Conservation (phyloP, 345 rosid genomes). For the Eucalyptus polybractea region DNA sequence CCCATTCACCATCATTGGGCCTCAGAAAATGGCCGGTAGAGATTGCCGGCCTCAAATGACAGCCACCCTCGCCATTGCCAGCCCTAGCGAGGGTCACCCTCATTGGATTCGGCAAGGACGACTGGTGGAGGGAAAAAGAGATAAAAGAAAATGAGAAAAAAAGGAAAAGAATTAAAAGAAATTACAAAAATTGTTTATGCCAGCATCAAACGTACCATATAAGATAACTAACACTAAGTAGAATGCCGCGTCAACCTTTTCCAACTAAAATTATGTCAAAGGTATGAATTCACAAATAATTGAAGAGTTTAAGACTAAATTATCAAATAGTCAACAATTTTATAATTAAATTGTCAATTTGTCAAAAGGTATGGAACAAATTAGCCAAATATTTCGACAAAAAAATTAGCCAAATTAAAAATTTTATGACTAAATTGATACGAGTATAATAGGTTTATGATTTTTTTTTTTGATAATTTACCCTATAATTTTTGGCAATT, state of each 20-base stretch:
- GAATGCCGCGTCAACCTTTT: fast-evolving
- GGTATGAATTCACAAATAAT: not conserved
- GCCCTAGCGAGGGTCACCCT: too few relatives aligned
- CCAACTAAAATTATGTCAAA: too few relatives aligned
- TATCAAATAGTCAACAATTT: not conserved
- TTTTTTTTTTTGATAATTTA: not conserved
- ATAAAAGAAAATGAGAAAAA: too few relatives aligned
- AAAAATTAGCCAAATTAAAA: too few relatives aligned
- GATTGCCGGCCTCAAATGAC: fast-evolving
- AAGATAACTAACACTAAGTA: too few relatives aligned
- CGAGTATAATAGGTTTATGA: not conserved
- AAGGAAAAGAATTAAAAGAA: too few relatives aligned
- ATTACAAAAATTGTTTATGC: not conserved
- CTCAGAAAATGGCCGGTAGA: too few relatives aligned
- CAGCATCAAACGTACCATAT: fast-evolving
- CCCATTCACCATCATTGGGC: too few relatives aligned
- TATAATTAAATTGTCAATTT: not conserved
- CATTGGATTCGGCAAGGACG: fast-evolving
- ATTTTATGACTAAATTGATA: not conserved
- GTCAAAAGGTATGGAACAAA: not conserved
- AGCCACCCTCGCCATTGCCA: too few relatives aligned
- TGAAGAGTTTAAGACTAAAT: not conserved
- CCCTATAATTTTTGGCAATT: not conserved
- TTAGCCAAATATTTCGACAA: not conserved
- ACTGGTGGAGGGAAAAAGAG: too few relatives aligned